Evolutionary conservation across 78 protist species (phyloP).

Genomic region (Chrysochromulina tobinii): DNA sequence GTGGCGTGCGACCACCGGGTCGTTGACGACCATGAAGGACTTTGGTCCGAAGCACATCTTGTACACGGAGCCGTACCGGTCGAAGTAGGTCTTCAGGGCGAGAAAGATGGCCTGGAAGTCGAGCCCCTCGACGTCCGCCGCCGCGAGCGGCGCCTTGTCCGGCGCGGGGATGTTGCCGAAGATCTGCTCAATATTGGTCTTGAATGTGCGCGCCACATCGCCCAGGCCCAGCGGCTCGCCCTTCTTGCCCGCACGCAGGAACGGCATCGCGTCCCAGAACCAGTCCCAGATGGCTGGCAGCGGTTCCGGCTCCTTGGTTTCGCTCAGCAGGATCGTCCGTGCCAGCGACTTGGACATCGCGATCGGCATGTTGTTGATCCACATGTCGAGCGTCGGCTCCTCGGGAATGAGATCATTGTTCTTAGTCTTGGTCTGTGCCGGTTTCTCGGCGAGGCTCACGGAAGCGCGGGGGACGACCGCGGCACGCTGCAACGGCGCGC

Average conservation of each 20-base stretch:
- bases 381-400: neutral
- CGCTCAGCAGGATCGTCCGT: neutral
- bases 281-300: neutral
- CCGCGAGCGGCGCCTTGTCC: constrained; percentile 27
- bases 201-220: constrained; percentile 19
- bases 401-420: neutral
- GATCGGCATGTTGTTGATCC: neutral
- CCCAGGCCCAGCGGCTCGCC: neutral
- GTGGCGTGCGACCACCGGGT: constrained; percentile 36
- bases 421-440: no score
- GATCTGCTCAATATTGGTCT: constrained; percentile 20
- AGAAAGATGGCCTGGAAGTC: neutral
- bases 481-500: no score
- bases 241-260: neutral
- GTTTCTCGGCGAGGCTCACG: no score
- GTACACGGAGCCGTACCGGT: constrained; percentile 9
- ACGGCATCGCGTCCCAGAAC: neutral
- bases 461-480: no score
- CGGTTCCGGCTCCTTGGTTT: neutral
- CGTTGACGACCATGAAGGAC: constrained; percentile 32
- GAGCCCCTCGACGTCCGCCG: constrained; percentile 7
- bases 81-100: constrained; percentile 13
- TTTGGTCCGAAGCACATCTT: constrained; percentile 51
- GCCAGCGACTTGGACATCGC: constrained; percentile 8
- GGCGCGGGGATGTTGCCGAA: neutral